Evolutionary conservation across 805 yeast species (phyloP), one percentile per base, ranked within the genome.

Genomic region (Candida ascalaphidarum): DNA sequence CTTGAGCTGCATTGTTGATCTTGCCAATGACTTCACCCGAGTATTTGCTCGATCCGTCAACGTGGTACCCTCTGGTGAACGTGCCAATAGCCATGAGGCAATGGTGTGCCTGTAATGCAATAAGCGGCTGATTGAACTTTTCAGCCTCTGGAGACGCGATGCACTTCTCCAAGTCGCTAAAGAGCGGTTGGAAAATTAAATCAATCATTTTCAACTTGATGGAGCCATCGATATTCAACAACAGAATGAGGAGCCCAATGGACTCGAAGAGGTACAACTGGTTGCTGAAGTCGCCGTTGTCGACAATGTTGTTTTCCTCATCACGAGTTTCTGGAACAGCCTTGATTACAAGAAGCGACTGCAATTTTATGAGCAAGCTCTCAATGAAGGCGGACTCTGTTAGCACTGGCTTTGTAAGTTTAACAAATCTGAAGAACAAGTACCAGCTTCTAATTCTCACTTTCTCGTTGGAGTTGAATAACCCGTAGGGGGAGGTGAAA

Each of bases 401-500:
- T 27, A 70, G 58, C 6, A 39, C 35, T 21, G 86, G 85, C 46
- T 77, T 80, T 2, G 89, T 78, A 26, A 80, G 61, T 48, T 81
- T 84, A 35, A 86, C 68, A 44, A 88, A 82, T 50, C 94, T 71
- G 45, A 78, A 78, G 43, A 89, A 84, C 37, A 88, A 61, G 50
- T 84, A 89, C 96, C 97, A 92, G 23, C 94, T 70, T 50, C 96
- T 76, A 31, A 74, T 65, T 43, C 86, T 76, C 4, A 88, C 96
- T 36, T 75, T 80, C 33, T 71, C 80, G 39, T 70, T 65, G 4
- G 67, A 62, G 55, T 80, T 84, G 52, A 84, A 86, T 36, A 89
- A 71, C 11, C 96, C 97, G 41, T 78, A 68, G 20, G 76, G 77
- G 11, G 92, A 75, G 25, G 85, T 74, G 48, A 92, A 89, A 14